Percentiles rank a stretch among this genome's conserved stretches.
Conservation (phyloP, 495 filamentous ascomycete species). For the Penicillium paradoxum region DNA sequence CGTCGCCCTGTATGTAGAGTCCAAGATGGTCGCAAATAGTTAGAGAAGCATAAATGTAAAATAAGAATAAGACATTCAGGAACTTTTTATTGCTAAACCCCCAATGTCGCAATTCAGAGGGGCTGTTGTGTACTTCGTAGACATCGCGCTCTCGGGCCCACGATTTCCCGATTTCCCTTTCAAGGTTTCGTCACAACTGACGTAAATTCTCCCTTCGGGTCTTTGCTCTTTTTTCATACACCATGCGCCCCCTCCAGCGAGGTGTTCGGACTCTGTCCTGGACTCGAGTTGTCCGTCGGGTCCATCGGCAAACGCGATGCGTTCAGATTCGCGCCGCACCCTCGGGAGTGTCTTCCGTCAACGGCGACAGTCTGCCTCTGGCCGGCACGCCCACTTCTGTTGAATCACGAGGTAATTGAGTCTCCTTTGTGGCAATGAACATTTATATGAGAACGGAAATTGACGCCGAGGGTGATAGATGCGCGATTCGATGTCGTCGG, state of each 20-base stretch:
- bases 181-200: slow-evolving; percentile 21
- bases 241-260: slow-evolving; percentile 38
- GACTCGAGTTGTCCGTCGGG: slow-evolving; percentile 33
- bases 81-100: not conserved
- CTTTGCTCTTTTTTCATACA: slow-evolving; percentile 12
- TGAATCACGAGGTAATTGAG: slow-evolving; percentile 35
- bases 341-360: slow-evolving; percentile 32
- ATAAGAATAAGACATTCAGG: not conserved
- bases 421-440: not conserved
- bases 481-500: slow-evolving; percentile 91
- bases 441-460: not conserved
- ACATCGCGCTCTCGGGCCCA: slow-evolving; percentile 20
- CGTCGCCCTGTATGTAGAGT: not conserved
- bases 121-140: slow-evolving; percentile 15
- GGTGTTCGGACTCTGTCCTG: slow-evolving; percentile 37
- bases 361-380: slow-evolving; percentile 38
- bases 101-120: slow-evolving; percentile 20
- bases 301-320: slow-evolving; percentile 32
- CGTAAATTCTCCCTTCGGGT: slow-evolving; percentile 25
- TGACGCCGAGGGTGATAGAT: slow-evolving; percentile 48
- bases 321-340: slow-evolving; percentile 44
- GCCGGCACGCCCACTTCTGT: slow-evolving; percentile 36
- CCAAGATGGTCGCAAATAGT: not conserved
- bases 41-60: not conserved
- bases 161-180: slow-evolving; percentile 23